Base-by-base conservation (phyloP, 352 stramenopile genomes). In the Saprolegnia parasitica region DNA sequence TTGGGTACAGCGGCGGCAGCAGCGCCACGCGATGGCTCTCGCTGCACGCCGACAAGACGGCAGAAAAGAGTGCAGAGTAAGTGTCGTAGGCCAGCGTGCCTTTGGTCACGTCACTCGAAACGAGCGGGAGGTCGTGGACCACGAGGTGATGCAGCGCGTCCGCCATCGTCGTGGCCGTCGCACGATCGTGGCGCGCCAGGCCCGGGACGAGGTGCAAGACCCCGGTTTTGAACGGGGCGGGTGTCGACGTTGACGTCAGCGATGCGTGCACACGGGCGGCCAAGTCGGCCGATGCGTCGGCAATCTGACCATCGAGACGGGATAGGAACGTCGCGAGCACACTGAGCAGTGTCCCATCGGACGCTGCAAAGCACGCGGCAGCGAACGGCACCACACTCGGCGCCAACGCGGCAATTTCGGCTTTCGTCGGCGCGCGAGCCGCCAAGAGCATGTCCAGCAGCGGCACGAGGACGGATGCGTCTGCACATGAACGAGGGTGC, bases 41-140 rank as follows among this genome's bases (percentile, higher is more conserved):
- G 67, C 89, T 78, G 15, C 93, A 74, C n/a, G 90, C 67, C 52
- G 49, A 55, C 39, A 92, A 65, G 18, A 91, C 52, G 26, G 83
- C 77, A 1, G 50, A 55, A 46, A 92, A 84, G 1, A 94, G 68
- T 47, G 84, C 70, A 1, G 65, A 65, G 49, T 86, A 93, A 0
- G 86, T 68, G 64, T 89, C 83, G 70, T 81, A 90, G 29, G 91
- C 84, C 21, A 86, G 84, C 5, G 84, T 84, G 0, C 78, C 81
- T 40, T 62, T 65, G 5, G 75, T 74, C 5, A 93, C 83, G 73
- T 94, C 86, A 24, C 72, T 76, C n/a, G 86, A 94, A 29, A 77
- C 67, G 42, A 93, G 87, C 5, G 84, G 86, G 64, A 94, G 92
- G 40, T 91, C 83, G 26, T 89, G 78, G 11, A 88, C 77, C 49